Evolutionary conservation across 208 protist species (phyloP), one percentile per base, ranked within the genome.

Genomic region (Trypanosoma scelopori): DNA sequence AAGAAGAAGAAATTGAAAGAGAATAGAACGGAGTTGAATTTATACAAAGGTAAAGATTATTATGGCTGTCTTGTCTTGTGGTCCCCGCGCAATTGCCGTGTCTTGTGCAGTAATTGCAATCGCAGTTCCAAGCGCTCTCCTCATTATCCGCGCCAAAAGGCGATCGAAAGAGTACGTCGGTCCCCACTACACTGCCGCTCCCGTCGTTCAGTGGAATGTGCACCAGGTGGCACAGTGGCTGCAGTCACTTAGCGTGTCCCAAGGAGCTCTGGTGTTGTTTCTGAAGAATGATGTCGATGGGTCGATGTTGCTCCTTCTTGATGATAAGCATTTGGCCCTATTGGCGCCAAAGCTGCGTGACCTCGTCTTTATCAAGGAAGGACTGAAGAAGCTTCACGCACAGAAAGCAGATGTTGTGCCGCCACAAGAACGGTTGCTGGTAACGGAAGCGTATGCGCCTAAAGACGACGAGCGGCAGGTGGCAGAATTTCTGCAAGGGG

Each of bases 211-310:
- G 43, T 84, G 74, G 74, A 65, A 30, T 28, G 32, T 48, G 30
- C 65, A 64, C 32, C 67, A 92, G 48, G 86, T 89, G 32, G 53
- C 59, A 37, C 28, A 49, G 49, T 92, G 82, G 82, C 65, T 92
- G 55, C 70, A 55, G 1, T 69, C 75, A 28, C 76, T 73, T 49
- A 78, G 75, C 15, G 72, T 81, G n/a, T 75, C 65, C 15, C 67
- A 68, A 41, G 32, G 28, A 15, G 63, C 72, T 15, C 47, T 80
- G 22, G 46, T 11, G 0, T 48, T 59, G 16, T 78, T 84, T 51
- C 18, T 47, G 12, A 55, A 57, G 20, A 74, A 82, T 51, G 70
- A 75, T 13, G 46, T 87, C 37, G 73, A 82, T 49, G 82, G 82
- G 12, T 58, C 69, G 22, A 69, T 59, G 27, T 65, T 92, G 48